Evolutionary conservation across 805 yeast species (phyloP).

Genomic region (Monosporozyma siamensis): DNA sequence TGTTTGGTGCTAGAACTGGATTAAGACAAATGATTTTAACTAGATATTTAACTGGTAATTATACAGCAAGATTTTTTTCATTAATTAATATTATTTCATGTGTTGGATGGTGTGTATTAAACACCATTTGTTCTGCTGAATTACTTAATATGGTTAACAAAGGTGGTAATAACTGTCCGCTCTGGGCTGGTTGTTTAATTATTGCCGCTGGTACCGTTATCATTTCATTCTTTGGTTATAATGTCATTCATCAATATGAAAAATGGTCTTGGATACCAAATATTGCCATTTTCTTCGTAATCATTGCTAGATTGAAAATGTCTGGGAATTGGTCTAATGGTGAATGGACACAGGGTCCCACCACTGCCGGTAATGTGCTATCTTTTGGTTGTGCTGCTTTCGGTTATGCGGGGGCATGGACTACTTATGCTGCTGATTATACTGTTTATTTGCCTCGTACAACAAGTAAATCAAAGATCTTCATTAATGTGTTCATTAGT

Average conservation of each 20-base stretch:
- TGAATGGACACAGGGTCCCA: slow-evolving; percentile 4
- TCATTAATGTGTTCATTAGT: background rate
- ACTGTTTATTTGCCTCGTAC: slow-evolving; percentile 4
- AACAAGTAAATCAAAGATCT: background rate
- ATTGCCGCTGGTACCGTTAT: slow-evolving; percentile 2
- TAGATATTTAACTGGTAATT: slow-evolving; percentile 66
- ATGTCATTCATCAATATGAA: slow-evolving; percentile 10
- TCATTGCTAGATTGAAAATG: slow-evolving; percentile 65
- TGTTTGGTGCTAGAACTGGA: slow-evolving; percentile 78
- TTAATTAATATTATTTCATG: slow-evolving; percentile 72
- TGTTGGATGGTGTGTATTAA: slow-evolving; percentile 92
- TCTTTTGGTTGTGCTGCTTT: slow-evolving; percentile 4
- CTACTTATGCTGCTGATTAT: slow-evolving; percentile 5
- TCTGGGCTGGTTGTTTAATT: slow-evolving; percentile 5
- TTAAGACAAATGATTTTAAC: slow-evolving; percentile 80
- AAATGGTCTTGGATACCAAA: slow-evolving; percentile 86
- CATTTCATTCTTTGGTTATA: slow-evolving; percentile 5
- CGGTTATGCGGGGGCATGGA: slow-evolving; percentile 5
- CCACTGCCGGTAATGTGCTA: slow-evolving; percentile 5
- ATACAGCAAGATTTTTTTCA: slow-evolving; percentile 67
- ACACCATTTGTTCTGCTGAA: slow-evolving; percentile 48
- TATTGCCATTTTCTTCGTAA: slow-evolving; percentile 57
- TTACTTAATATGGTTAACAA: slow-evolving; percentile 5
- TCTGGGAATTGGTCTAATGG: slow-evolving; percentile 39
- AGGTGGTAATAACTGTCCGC: slow-evolving; percentile 2